These are phyloP conservation scores for Claviceps pazoutovae DNA, from an alignment of 2,329 filamentous ascomycete genomes.

Conservation along the genomic window DNA sequence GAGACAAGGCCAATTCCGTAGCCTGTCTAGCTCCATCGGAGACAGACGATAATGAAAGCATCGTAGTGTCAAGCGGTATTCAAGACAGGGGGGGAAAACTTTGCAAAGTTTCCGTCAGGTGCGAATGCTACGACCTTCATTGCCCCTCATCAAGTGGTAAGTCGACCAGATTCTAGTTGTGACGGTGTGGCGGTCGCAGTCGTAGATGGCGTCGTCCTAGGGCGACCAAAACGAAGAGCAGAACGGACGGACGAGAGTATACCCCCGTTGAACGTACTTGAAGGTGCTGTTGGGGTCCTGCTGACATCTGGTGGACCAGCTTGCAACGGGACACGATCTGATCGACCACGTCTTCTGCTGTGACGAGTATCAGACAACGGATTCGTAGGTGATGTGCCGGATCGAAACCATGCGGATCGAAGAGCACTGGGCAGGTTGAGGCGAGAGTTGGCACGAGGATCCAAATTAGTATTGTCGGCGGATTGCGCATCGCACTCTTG, in stretches of 20 bases:
- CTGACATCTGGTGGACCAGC: slow-evolving; percentile 5
- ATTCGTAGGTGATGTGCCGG: slow-evolving; percentile 2
- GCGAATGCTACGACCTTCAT: not conserved
- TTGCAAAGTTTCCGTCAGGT: too few relatives aligned
- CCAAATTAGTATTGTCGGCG: slow-evolving; percentile 13
- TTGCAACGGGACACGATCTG: not conserved
- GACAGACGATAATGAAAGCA: too few relatives aligned
- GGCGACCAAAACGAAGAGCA: slow-evolving; percentile 18
- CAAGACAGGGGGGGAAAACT: too few relatives aligned
- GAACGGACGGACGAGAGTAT: slow-evolving; percentile 20
- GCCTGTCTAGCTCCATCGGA: too few relatives aligned
- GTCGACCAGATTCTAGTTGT: slow-evolving; percentile 32
- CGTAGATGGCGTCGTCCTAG: slow-evolving; percentile 6
- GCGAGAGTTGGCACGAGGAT: slow-evolving; percentile 27
- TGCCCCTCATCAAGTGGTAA: slow-evolving; percentile 7
- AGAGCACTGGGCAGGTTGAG: slow-evolving; percentile 34
- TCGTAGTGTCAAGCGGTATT: too few relatives aligned
- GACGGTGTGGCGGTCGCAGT: slow-evolving; percentile 25
- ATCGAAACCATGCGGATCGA: slow-evolving; percentile 25
- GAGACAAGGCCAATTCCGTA: too few relatives aligned
- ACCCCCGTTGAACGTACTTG: slow-evolving; percentile 8
- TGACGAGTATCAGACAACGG: not conserved
- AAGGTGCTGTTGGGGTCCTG: slow-evolving; percentile 3
- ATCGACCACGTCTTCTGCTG: slow-evolving; percentile 1
- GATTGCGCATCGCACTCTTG: slow-evolving; percentile 16